These are phyloP conservation scores for Athelia psychrophila DNA, from an alignment of 1,284 basidiomycete genomes.

Conservation along the genomic window DNA sequence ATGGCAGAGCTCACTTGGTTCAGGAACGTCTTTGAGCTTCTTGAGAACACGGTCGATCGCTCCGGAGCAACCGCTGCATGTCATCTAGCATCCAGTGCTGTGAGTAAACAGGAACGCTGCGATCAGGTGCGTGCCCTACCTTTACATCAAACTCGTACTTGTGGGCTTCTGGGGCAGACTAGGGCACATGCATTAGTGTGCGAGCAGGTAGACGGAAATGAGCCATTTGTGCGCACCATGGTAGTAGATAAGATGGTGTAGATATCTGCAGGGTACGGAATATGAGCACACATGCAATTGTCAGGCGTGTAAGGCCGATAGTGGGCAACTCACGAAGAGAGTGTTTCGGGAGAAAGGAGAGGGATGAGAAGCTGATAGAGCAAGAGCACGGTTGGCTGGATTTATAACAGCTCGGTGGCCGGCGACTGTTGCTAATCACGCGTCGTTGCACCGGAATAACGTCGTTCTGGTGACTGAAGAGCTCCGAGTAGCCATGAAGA, in stretches of 20 bases:
- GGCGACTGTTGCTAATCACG: no score
- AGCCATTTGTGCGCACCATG: neutral
- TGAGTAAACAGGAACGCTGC: neutral
- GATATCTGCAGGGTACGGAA: neutral
- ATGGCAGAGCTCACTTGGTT: neutral
- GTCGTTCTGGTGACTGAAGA: no score
- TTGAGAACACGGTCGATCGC: slow-evolving; percentile 73
- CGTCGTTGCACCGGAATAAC: no score
- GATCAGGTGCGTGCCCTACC: slow-evolving; percentile 23
- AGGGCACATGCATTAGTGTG: slow-evolving; percentile 1
- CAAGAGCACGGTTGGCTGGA: no score
- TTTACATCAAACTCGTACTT: slow-evolving; percentile 63
- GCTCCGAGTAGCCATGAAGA: no score
- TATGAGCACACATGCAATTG: no score
- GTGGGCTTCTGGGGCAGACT: slow-evolving; percentile 29
- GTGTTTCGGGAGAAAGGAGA: no score
- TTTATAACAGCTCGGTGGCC: no score
- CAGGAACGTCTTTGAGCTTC: slow-evolving; percentile 38
- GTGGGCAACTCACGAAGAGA: no score
- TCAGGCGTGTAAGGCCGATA: no score
- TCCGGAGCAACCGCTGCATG: slow-evolving; percentile 78
- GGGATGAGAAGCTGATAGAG: no score
- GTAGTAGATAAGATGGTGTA: slow-evolving; percentile 3
- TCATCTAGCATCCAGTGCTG: slow-evolving; percentile 59
- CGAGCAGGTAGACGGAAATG: slow-evolving; percentile 1